phyloP scores from a whole-genome alignment of 2,329 filamentous ascomycete genomes.

The Penicillium palitans region DNA sequence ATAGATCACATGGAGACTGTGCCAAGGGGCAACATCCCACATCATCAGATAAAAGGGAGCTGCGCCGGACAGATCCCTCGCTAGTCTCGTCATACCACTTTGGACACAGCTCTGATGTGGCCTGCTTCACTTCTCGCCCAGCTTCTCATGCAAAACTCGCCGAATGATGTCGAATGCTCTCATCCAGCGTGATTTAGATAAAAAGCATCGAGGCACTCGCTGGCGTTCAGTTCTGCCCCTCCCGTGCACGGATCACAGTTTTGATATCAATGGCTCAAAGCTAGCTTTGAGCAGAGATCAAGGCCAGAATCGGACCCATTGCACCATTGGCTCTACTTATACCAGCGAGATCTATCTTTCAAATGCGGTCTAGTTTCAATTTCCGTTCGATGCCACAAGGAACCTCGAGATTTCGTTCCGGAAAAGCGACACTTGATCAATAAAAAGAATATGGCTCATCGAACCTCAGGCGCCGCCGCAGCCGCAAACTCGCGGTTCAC shows the following conservation, averaged over 20 bases:
- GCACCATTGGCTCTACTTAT: neutral
- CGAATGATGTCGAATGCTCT: neutral
- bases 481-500: conserved; percentile 37
- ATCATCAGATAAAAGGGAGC: neutral
- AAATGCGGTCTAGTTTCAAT: neutral
- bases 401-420: neutral
- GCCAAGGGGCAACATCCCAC: neutral
- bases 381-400: neutral
- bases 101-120: no score
- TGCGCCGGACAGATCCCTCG: neutral
- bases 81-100: neutral
- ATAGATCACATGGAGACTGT: neutral
- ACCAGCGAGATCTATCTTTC: neutral
- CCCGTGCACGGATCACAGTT: neutral
- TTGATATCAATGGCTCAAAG: neutral
- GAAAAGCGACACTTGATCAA: neutral
- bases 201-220: neutral
- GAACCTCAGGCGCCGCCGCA: conserved; percentile 36
- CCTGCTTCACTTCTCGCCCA: neutral
- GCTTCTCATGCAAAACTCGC: neutral
- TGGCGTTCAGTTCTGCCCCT: neutral
- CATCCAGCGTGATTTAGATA: no score
- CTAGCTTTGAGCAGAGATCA: neutral
- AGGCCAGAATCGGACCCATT: no score
- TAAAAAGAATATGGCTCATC: conserved; percentile 21